Evolutionary conservation across 495 filamentous ascomycete species (phyloP), one percentile per base, ranked within the genome.

Genomic region (Parathielavia hyrcaniae): DNA sequence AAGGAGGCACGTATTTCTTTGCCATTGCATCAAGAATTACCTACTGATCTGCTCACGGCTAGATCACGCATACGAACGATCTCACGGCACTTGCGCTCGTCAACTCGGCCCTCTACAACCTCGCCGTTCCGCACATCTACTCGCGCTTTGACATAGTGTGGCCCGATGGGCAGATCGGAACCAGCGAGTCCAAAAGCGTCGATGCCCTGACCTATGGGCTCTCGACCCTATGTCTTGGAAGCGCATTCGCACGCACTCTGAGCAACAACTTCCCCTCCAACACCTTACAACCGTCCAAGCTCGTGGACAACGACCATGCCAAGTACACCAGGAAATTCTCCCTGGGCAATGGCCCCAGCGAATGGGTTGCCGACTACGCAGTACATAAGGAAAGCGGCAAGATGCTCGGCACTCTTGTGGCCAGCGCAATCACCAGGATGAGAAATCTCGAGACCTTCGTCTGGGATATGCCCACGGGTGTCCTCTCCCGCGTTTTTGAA

Each of bases 381-480:
- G 86, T 96, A 63, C 86, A 82, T 11, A 95, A 91, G 69, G 91
- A 95, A 66, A 83, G 87, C 55, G 92, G 91, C 0, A 96, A 95
- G 71, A 91, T 96, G 89, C 80, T 97, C 9, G 90, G 91, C 17
- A 95, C 89, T 13, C 72, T 96, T 43, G 90, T 95, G n/a, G 89
- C 91, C 14, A 72, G 92, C 61, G 88, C 90, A 5, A 78, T 96
- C 23, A 82, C 85, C 32, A 83, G 89, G 55, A 96, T 96, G 92
- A 76, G 85, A 22, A 90, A 91, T 61, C 80, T 97, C 19, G 91
- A 97, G 70, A 85, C 84, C 0, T 97, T 97, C 64, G 76, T 90
- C 12, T 97, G 92, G 92, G 91, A 97, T 67, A 96, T 96, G 91
- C 90, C 91, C 0, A 96, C 90, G 0, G 92, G 92, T 0, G 86